phyloP scores from a whole-genome alignment of 495 filamentous ascomycete genomes.

The Hypoxylon fuscum region DNA sequence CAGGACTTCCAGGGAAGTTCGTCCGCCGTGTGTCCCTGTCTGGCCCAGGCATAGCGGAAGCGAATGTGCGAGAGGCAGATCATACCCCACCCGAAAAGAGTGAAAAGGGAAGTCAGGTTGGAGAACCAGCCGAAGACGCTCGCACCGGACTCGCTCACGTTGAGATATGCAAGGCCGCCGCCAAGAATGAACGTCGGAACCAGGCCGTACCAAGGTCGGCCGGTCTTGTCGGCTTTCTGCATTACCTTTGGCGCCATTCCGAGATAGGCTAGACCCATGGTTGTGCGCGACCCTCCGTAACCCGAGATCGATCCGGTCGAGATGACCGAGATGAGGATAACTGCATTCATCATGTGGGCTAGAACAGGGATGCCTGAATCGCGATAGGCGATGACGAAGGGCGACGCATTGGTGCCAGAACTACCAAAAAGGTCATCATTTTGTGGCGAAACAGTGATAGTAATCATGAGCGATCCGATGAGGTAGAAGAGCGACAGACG shows the following conservation, averaged over 20 bases:
- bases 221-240: constrained; percentile 59
- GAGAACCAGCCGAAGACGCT: constrained; percentile 64
- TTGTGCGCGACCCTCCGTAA: constrained; percentile 64
- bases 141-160: constrained; percentile 52
- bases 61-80: constrained; percentile 74
- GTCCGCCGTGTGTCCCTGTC: constrained; percentile 56
- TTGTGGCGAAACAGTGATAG: constrained; percentile 64
- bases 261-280: constrained; percentile 60
- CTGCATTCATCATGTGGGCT: constrained; percentile 70
- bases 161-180: constrained; percentile 64
- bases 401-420: constrained; percentile 62
- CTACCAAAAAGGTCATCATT: constrained; percentile 54
- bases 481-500: constrained; percentile 68
- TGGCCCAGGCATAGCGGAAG: constrained; percentile 63
- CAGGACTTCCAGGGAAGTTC: constrained; percentile 52
- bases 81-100: constrained; percentile 78
- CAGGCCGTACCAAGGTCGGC: constrained; percentile 60
- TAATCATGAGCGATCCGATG: constrained; percentile 67
- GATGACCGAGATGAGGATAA: constrained; percentile 64
- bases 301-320: constrained; percentile 65
- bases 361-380: constrained; percentile 66
- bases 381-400: constrained; percentile 69
- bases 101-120: constrained; percentile 72
- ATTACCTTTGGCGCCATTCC: constrained; percentile 62
- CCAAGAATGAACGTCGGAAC: constrained; percentile 59